A percentile compares a stretch with the other conserved stretches of the same genome.
phyloP scores from a whole-genome alignment of 2,329 filamentous ascomycete species.

The Diplodia intermedia region DNA sequence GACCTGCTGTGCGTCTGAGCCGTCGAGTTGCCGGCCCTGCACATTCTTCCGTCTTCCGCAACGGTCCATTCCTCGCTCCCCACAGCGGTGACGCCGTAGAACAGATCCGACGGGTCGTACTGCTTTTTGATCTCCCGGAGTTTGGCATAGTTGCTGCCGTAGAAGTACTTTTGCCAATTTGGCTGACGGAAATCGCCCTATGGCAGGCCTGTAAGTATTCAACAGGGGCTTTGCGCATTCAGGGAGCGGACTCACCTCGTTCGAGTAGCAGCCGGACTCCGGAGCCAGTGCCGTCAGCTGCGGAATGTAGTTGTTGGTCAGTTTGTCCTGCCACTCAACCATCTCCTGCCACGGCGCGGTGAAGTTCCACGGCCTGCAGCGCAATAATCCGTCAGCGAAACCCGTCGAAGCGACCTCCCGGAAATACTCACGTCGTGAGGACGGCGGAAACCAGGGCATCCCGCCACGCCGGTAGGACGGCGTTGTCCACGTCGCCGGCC shows the following conservation, averaged over 20 bases:
- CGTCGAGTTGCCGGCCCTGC: conserved; percentile 8
- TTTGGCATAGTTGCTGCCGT: conserved; percentile 38
- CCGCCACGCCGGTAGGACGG: conserved; percentile 9
- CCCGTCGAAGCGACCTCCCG: not conserved
- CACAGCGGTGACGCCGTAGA: conserved; percentile 38
- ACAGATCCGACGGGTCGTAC: conserved; percentile 38
- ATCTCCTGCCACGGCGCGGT: conserved; percentile 25
- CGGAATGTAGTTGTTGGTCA: conserved; percentile 17
- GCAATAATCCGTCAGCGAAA: too few species aligned
- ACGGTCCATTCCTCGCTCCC: conserved; percentile 41
- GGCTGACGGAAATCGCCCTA: conserved; percentile 40
- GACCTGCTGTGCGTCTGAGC: not conserved
- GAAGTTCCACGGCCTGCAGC: conserved; percentile 13
- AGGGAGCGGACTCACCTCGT: conserved; percentile 34
- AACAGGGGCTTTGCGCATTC: not conserved
- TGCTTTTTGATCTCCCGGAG: conserved; percentile 37
- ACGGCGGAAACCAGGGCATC: not conserved
- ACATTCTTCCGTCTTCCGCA: conserved; percentile 35
- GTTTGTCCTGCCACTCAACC: conserved; percentile 35
- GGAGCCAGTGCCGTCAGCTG: conserved; percentile 36
- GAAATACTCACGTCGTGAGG: not conserved
- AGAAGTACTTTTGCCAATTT: conserved; percentile 41
- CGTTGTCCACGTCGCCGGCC: conserved; percentile 30
- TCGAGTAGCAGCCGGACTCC: conserved; percentile 34
- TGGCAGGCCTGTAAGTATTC: too few species aligned